Base-by-base conservation (phyloP, 371 early-diverging fungal species). In the Rhizopus sp. region DNA sequence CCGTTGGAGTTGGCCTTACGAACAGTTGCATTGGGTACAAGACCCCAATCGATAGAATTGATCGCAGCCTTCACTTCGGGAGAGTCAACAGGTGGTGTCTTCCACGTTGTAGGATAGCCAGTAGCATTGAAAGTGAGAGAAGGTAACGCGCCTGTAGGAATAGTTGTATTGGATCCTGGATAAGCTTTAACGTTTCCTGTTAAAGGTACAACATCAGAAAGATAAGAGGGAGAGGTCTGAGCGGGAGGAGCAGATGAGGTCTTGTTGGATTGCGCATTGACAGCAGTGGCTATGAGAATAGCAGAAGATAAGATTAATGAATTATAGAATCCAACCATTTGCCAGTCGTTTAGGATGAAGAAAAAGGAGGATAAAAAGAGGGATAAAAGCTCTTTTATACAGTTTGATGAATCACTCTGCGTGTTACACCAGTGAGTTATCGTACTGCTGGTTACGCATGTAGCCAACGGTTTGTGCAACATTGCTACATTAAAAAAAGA, bases 31-130 rank as follows among this genome's bases (percentile, higher is more conserved):
- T 61, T 65, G 9, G 80, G 80, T 4, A 76, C 77, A n/a, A 61
- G 49, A 16, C 38, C 15, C 80, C 80, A 79, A 44, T 79, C 71
- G 46, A 79, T 72, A 9, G 77, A 60, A 30, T 57, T 56, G 15
- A 74, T 62, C 5, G 61, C 77, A 31, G 74, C 71, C 32, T 63
- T 48, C 9, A 79, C 67, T 62, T 76, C 77, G 29, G 72, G 46
- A 33, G 62, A 60, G 31, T 56, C 53, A 3, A 71, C 67, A 23
- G 65, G 45, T 17, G 80, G 73, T 1, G 59, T 40, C 34, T 51
- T 61, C 80, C 80, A 79, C 13, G 63, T 55, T 46, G 59, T 58
- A 34, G 80, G 80, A 31, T 79, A 79, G 7, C 55, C 70, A 61
- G 60, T 42, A 29, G 39, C 17, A 32, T 48, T 30, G 31, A 51